Evolutionary conservation across 257 asterid genomes (phyloP).

Genomic region (Solanum clarkiae): DNA sequence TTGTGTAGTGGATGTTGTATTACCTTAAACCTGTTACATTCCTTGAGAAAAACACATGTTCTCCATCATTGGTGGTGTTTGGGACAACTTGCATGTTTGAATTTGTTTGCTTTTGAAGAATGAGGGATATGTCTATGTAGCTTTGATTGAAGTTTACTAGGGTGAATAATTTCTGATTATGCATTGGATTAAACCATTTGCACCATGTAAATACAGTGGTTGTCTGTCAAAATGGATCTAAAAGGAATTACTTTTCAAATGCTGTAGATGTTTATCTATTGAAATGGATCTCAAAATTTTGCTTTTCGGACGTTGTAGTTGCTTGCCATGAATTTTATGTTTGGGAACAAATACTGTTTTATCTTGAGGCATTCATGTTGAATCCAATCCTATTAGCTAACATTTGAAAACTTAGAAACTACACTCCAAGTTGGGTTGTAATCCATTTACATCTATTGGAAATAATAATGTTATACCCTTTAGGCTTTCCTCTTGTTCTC

Average conservation of each 20-base stretch:
- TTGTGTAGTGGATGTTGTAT: background rate
- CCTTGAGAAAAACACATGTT: background rate
- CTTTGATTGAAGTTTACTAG: background rate
- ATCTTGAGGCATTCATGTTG: background rate
- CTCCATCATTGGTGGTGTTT: background rate
- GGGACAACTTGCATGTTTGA: background rate
- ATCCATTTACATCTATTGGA: background rate
- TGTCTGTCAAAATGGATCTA: background rate
- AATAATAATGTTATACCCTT: background rate
- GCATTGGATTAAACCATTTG: background rate
- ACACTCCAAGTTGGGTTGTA: background rate
- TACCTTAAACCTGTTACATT: background rate
- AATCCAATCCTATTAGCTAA: conserved; percentile 4
- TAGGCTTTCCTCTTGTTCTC: background rate
- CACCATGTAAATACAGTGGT: background rate
- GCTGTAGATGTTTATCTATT: background rate
- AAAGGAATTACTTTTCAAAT: background rate
- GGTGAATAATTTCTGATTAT: background rate
- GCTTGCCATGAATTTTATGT: background rate
- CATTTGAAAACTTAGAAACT: background rate
- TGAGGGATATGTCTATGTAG: background rate
- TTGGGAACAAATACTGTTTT: background rate
- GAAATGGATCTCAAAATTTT: background rate
- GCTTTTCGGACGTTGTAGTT: background rate
- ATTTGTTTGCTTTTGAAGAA: background rate